Base-by-base conservation (phyloP, 2,329 filamentous ascomycete genomes). In the Colletotrichum chrysophilum region DNA sequence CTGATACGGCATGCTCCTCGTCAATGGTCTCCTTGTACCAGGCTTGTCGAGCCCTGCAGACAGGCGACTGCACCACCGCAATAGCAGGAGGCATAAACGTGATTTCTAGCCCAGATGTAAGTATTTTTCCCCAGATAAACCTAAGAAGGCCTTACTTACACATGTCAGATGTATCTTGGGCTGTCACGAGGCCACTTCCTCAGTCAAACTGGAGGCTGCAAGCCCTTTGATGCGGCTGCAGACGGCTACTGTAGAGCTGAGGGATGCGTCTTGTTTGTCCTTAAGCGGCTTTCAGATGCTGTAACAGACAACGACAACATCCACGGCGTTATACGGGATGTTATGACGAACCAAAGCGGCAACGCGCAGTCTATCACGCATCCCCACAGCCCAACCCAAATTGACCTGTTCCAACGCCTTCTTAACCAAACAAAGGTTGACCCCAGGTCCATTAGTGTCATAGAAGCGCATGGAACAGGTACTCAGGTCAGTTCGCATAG, bases 231-330 rank as follows among this genome's bases (percentile, higher is more conserved):
- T 38, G 34, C 34, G 34, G 34, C 34, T 38, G 34, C 34, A 38
- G 34, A 38, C 34, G 34, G 38, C 38, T 43, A 18, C 38, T 80
- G 78, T 38, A 85, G 84, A 84, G 38, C 38, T 7, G 38, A 43
- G 38, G 38, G 38, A 43, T 43, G 38, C 38, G 38, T 43, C 38
- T 43, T 43, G 38, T 43, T 43, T n/a, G 16, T 43, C 4, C 38
- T 43, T 43, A 43, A 43, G 38, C 38, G 38, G 38, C 38, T 43
- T 43, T 43, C 38, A 43, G 38, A 43, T 43, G 38, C 38, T 43
- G 38, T 43, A 16, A 16, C 38, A 43, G 38, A 43, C n/a, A 43
- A n/a, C 38, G 38, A 43, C 8, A 43, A 43, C 8, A 43, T 43
- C 38, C 38, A 43, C 38, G 38, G 38, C 18, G 38, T 43, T 1